Evolutionary conservation across 2,329 filamentous ascomycete genomes (phyloP), one percentile per base, ranked within the genome.

Genomic region (Fusarium brevicatenulatum): DNA sequence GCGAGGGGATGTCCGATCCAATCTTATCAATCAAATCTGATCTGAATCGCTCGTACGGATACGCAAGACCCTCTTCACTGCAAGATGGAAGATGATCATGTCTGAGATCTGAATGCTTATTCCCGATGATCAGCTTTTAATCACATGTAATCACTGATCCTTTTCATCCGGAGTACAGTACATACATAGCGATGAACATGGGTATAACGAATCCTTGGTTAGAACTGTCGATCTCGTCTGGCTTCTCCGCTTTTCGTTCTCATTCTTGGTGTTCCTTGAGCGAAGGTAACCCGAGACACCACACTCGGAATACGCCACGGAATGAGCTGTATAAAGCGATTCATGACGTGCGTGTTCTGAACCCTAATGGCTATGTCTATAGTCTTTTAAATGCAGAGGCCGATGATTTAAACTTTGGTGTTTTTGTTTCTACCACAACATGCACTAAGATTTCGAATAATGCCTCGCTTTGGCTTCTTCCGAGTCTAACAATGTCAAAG

Each of bases 221-320:
- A 54, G 50, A 63, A 23, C 40, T 39, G 32, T 43, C 40, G 46
- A 57, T 54, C 62, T 36, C 18, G 39, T 30, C 21, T 47, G 34
- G 18, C 34, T 47, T 66, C 64, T 50, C 53, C 62, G 40, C 46
- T 66, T 68, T 68, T 52, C 44, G 46, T 21, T 55, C 46, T 54
- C 53, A 54, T 55, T 54, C 28, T 54, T 60, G 57, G 28, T 54
- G 36, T 34, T 40, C 16, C 46, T 54, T 25, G 18, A 47, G 57
- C n/a, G 18, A 32, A 54, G 50, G 57, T 23, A 54, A 53, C 34
- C 44, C 49, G 21, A 50, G 34, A 40, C 30, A 34, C 46, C n/a
- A 40, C 42, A 28, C n/a, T 25, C 34, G 46, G 46, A 40, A 59
- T 19, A 59, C 56, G 44, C 36, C 25, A 60, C 47, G 10, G 9